phyloP scores from a whole-genome alignment of 352 stramenopile species.

The Bremia lactucae region DNA sequence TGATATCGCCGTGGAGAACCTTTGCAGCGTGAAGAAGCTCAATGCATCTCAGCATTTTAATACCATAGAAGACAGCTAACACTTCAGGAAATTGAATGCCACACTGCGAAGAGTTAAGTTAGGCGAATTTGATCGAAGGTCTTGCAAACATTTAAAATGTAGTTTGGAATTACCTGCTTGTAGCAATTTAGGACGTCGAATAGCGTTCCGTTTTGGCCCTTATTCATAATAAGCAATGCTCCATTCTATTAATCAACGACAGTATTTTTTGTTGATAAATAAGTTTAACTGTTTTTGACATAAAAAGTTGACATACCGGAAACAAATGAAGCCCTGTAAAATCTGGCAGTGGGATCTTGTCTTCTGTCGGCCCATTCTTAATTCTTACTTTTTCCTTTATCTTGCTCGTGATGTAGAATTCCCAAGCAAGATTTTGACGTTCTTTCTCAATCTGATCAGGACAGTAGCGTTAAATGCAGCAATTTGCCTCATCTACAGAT shows the following conservation, averaged over 20 bases:
- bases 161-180: slow-evolving; percentile 38
- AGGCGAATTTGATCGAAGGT: background rate
- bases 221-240: slow-evolving; percentile 64
- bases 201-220: slow-evolving; percentile 50
- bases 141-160: background rate
- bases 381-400: slow-evolving; percentile 26
- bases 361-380: slow-evolving; percentile 11
- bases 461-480: slow-evolving; percentile 2
- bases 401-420: slow-evolving; percentile 63
- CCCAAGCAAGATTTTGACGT: slow-evolving; percentile 62
- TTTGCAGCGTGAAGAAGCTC: slow-evolving; percentile 49
- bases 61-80: slow-evolving; percentile 62
- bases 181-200: slow-evolving; percentile 75
- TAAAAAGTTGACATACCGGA: slow-evolving; percentile 24
- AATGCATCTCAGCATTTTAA: slow-evolving; percentile 68
- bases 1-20: slow-evolving; percentile 78
- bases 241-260: slow-evolving; percentile 43
- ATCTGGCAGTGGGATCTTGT: slow-evolving; percentile 25
- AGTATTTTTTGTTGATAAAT: too few relatives aligned
- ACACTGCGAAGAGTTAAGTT: slow-evolving; percentile 18
- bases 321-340: slow-evolving; percentile 55
- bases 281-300: too few relatives aligned
- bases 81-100: slow-evolving; percentile 55
- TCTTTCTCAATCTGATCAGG: slow-evolving; percentile 53
- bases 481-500: background rate